Base-by-base conservation (phyloP, 1,284 basidiomycete genomes). In the Chiua sp. region DNA sequence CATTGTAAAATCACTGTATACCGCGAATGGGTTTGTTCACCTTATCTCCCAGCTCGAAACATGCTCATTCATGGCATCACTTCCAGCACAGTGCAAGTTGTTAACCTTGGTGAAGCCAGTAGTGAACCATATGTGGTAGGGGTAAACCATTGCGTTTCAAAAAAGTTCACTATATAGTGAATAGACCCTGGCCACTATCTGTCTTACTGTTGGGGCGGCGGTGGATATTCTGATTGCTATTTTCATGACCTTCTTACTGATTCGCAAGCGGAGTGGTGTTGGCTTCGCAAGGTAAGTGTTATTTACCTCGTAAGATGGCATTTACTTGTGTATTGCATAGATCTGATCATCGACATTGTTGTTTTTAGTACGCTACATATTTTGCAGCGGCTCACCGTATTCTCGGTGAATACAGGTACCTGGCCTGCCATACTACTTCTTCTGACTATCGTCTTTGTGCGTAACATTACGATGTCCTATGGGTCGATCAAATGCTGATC, bases 21-120 rank as follows among this genome's bases (percentile, higher is more conserved):
- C 12, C 26, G 47, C 28, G 1, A 16, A 64, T 13, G 51, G 64
- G 60, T 56, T 55, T 4, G 7, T 22, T 51, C 33, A 12, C 8
- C 30, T 12, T 2, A 35, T 7, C 8, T 13, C 12, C 12, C 22
- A 13, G 2, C 2, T 28, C 15, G 20, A 26, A 23, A 20, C 7
- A 35, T 33, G 16, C 15, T 33, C 2, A 42, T 39, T 3, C 10
- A 39, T 20, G 3, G 18, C 30, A 22, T 12, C 11, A 42, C 26
- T 15, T 28, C 20, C 30, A 64, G 63, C 23, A 18, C 20, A 10
- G 3, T 44, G 35, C 64, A 44, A 2, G 49, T 32, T 20, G 20
- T 44, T 23, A 8, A 39, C 2, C 11, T 11, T 16, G 12, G 0
- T 6, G 23, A 33, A 4, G 26, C 57, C 5, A 6, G 1, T 7